Evolutionary conservation across 768 basidiomycete species (phyloP).

Genomic region (Termitomyces sp.): DNA sequence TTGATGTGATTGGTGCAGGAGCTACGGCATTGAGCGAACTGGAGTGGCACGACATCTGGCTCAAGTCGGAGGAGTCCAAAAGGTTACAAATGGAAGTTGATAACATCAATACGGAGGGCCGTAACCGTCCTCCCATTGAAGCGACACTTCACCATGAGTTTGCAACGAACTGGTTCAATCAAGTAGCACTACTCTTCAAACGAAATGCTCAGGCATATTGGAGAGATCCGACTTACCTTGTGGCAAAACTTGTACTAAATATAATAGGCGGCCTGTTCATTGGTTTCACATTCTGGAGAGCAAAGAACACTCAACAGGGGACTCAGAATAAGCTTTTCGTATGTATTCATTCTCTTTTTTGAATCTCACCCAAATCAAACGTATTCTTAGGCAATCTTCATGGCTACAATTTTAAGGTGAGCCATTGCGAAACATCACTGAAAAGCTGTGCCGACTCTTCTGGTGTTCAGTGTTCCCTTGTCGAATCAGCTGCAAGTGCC

Average conservation of each 20-base stretch:
- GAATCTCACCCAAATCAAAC: not conserved
- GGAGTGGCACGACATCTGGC: constrained; percentile 61
- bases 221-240: constrained; percentile 53
- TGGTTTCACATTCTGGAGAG: constrained; percentile 57
- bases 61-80: constrained; percentile 38
- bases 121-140: constrained; percentile 28
- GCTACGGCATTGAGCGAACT: constrained; percentile 46
- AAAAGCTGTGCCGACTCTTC: constrained; percentile 1
- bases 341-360: constrained; percentile 18
- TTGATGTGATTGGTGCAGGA: constrained; percentile 73
- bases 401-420: constrained; percentile 42
- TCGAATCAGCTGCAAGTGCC: constrained; percentile 60
- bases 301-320: constrained; percentile 47
- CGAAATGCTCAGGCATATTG: constrained; percentile 45
- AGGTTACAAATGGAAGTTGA: constrained; percentile 33
- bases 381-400: constrained; percentile 42
- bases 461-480: constrained; percentile 34
- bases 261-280: constrained; percentile 51
- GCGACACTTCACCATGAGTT: constrained; percentile 36
- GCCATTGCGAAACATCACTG: not conserved
- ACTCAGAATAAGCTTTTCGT: constrained; percentile 66
- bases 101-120: constrained; percentile 43
- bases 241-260: constrained; percentile 53
- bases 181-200: constrained; percentile 34
- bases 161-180: constrained; percentile 48